Conservation (phyloP, 441 rosid species). For the Pelargonium cotyledonis region DNA sequence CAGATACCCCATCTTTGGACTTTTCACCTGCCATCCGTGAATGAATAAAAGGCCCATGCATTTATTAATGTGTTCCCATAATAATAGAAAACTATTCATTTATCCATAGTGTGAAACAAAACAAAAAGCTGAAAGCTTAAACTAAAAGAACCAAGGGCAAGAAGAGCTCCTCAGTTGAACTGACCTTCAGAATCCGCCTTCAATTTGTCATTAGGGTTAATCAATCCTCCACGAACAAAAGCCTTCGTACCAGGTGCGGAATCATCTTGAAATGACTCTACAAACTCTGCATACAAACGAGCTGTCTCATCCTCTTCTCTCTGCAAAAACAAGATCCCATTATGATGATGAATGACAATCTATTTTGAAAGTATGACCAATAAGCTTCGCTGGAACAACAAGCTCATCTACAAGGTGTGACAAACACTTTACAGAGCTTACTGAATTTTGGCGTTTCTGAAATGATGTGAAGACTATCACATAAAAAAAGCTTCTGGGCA, state of each 20-base stretch:
- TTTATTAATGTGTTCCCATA: slow-evolving; percentile 72
- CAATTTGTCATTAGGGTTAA: slow-evolving; percentile 66
- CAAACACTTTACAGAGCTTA: too few relatives aligned
- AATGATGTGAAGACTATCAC: too few relatives aligned
- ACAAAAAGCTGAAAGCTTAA: slow-evolving; percentile 14
- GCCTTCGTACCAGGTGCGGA: slow-evolving; percentile 39
- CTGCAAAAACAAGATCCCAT: slow-evolving; percentile 38
- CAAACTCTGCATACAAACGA: slow-evolving; percentile 4
- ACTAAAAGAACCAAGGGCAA: slow-evolving; percentile 1
- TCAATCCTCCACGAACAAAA: slow-evolving; percentile 92
- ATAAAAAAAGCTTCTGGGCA: too few relatives aligned
- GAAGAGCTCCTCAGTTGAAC: slow-evolving; percentile 22
- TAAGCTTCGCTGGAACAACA: too few relatives aligned
- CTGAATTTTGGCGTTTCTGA: too few relatives aligned
- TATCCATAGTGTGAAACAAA: slow-evolving; percentile 44
- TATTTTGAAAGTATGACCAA: neutral
- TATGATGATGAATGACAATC: slow-evolving; percentile 21
- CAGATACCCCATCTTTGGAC: slow-evolving; percentile 98
- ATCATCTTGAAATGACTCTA: slow-evolving; percentile 4
- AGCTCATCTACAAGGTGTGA: too few relatives aligned
- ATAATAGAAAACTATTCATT: slow-evolving; percentile 49
- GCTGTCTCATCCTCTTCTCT: slow-evolving; percentile 1
- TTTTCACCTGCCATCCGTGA: slow-evolving; percentile 99
- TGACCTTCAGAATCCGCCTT: slow-evolving; percentile 78
- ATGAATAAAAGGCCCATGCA: slow-evolving; percentile 91